Evolutionary conservation across 306 rosid genomes (phyloP), one percentile per base, ranked within the genome.

Genomic region (Hippophae tibetana): DNA sequence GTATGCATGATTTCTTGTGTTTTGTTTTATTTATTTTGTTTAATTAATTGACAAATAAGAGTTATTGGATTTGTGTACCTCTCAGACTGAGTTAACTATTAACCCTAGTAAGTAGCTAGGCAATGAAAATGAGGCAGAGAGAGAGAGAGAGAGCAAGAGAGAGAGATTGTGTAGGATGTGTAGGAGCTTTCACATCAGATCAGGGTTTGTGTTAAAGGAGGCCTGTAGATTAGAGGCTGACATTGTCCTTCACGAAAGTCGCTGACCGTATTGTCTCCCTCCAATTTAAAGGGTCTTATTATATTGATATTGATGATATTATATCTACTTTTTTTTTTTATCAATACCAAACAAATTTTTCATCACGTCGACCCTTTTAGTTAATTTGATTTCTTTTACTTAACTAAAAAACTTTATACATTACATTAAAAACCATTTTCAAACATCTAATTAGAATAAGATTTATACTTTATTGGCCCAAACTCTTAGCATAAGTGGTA

Each of bases 201-300:
- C 59, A 31, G 38, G 38, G 38, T 31, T 31, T 31, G 62, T 70
- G 73, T 67, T 56, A 69, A 66, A 76, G 79, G 79, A 54, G 73
- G 76, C 59, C 68, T 58, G 38, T 2, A 61, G 61, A 61, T 52
- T 18, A 8, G 73, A 69, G 49, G 68, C 73, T 75, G 81, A 65
- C 73, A 71, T 59, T 61, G 84, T 79, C 81, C 78, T 71, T 71
- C 69, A 60, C 74, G 50, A 76, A 79, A 75, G 79, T 79, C 74
- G 69, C 84, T 79, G 79, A 76, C 81, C 58, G 60, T 52, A 11
- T 79, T 72, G 81, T 75, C 76, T 75, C 65, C 73, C 68, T 74
- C 76, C 69, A 72, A 79, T 72, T 79, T 79, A 79, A 79, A 72
- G 38, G 38, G 38, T 31, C 3, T 31, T 31, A 31, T 31, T 31